These are phyloP conservation scores for Nothomitra cinnamomea DNA, from an alignment of 2,329 filamentous ascomycete genomes.

Conservation along the genomic window DNA sequence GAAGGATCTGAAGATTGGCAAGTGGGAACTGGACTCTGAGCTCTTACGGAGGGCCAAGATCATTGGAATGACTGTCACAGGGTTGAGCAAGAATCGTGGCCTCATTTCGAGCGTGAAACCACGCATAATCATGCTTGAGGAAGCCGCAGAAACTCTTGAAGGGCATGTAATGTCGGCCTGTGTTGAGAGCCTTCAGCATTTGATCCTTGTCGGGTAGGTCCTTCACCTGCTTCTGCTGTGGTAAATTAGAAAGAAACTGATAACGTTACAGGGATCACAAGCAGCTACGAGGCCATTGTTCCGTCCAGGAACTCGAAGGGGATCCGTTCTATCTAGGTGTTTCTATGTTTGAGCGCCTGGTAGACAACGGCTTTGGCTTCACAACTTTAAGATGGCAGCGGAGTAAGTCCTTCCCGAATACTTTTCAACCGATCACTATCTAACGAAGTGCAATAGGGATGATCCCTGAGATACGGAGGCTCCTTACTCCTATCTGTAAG, in stretches of 20 bases:
- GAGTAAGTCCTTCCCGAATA: constrained; percentile 12
- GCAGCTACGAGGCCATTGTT: constrained; percentile 55
- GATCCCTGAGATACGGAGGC: constrained; percentile 47
- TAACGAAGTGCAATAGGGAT: constrained; percentile 29
- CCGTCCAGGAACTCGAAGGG: constrained; percentile 39
- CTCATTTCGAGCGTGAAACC: constrained; percentile 50
- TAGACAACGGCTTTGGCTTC: constrained; percentile 47
- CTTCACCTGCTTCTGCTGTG: neutral
- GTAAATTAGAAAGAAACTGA: neutral
- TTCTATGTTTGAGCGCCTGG: constrained; percentile 65
- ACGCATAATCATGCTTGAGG: constrained; percentile 55
- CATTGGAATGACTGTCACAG: constrained; percentile 60
- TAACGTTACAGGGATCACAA: constrained; percentile 45
- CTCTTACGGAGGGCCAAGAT: constrained; percentile 43
- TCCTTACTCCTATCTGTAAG: constrained; percentile 30
- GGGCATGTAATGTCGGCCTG: constrained; percentile 43
- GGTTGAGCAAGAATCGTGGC: constrained; percentile 61
- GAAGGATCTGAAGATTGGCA: constrained; percentile 35
- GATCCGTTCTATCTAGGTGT: constrained; percentile 50
- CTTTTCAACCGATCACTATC: neutral
- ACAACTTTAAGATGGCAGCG: constrained; percentile 51
- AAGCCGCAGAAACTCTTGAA: constrained; percentile 62
- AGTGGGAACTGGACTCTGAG: constrained; percentile 40
- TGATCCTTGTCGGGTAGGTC: constrained; percentile 41
- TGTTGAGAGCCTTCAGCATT: constrained; percentile 43